Evolutionary conservation across 2,329 filamentous ascomycete species (phyloP).

Genomic region (Huntiella bhutanensis): DNA sequence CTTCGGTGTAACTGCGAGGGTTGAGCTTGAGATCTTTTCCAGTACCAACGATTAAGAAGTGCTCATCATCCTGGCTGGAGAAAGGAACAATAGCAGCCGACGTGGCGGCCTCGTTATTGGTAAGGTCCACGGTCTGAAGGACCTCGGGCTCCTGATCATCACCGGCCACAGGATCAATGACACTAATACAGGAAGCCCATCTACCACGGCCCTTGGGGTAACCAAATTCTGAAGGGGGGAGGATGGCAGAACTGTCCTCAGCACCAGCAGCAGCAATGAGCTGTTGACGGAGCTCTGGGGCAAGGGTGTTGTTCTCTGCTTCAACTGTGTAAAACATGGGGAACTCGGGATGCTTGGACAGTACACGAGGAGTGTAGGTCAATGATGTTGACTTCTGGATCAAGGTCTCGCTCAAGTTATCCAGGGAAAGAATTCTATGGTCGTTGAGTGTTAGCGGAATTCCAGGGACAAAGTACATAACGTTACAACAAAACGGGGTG

Average conservation of each 20-base stretch:
- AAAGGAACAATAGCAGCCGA: conserved; percentile 75
- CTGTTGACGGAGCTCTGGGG: conserved; percentile 55
- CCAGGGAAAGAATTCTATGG: conserved; percentile 68
- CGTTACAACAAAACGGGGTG: conserved; percentile 14
- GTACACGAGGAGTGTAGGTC: conserved; percentile 73
- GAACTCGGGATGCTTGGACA: conserved; percentile 73
- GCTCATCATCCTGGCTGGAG: conserved; percentile 70
- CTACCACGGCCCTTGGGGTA: conserved; percentile 67
- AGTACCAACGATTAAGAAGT: conserved; percentile 84
- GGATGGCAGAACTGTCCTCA: conserved; percentile 40
- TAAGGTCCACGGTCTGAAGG: conserved; percentile 60
- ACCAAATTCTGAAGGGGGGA: conserved; percentile 71
- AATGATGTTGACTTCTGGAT: conserved; percentile 74
- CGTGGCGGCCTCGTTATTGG: conserved; percentile 79
- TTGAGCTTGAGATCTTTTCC: conserved; percentile 73
- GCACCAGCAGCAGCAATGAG: conserved; percentile 53
- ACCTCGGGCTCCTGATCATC: conserved; percentile 36
- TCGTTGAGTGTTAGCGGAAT: conserved; percentile 18
- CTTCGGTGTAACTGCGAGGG: conserved; percentile 55
- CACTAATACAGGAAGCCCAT: conserved; percentile 90
- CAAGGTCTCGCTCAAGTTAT: conserved; percentile 68
- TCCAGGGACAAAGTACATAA: conserved; percentile 6
- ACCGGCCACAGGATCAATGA: conserved; percentile 50
- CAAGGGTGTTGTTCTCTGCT: conserved; percentile 78
- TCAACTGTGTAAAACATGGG: conserved; percentile 89